phyloP scores from a whole-genome alignment of 2,329 filamentous ascomycete species.

The Fusarium duplospermum region DNA sequence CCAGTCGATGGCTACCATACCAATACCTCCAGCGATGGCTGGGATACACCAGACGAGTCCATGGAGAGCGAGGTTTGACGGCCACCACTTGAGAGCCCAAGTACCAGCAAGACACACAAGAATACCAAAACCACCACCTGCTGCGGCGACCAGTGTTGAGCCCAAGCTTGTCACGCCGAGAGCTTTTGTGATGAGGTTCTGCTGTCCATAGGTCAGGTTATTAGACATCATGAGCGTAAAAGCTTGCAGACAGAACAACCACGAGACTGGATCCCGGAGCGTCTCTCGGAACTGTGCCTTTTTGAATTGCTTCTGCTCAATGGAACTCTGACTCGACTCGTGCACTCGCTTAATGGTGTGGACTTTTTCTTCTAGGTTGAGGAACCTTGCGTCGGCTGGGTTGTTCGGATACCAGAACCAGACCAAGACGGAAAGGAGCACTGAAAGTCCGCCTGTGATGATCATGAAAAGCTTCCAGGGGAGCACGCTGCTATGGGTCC shows the following conservation, averaged over 20 bases:
- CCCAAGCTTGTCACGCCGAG: slow-evolving; percentile 52
- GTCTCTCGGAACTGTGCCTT: slow-evolving; percentile 45
- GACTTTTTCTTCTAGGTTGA: slow-evolving; percentile 53
- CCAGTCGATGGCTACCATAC: slow-evolving; percentile 45
- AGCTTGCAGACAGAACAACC: slow-evolving; percentile 46
- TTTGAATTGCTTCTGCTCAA: slow-evolving; percentile 53
- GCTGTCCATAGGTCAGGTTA: slow-evolving; percentile 54
- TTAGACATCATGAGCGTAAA: slow-evolving; percentile 52
- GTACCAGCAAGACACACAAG: slow-evolving; percentile 48
- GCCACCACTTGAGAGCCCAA: slow-evolving; percentile 45
- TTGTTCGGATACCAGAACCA: slow-evolving; percentile 52
- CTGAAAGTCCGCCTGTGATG: slow-evolving; percentile 49
- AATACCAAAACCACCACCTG: slow-evolving; percentile 51
- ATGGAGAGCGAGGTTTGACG: slow-evolving; percentile 47
- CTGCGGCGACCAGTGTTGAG: slow-evolving; percentile 53
- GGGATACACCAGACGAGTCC: slow-evolving; percentile 44
- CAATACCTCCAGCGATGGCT: slow-evolving; percentile 42
- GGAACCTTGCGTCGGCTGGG: slow-evolving; percentile 50
- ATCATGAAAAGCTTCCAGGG: slow-evolving; percentile 56
- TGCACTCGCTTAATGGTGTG: slow-evolving; percentile 50
- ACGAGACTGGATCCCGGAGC: slow-evolving; percentile 46
- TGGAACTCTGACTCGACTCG: slow-evolving; percentile 46
- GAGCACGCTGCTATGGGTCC: slow-evolving; percentile 45
- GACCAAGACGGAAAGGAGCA: slow-evolving; percentile 47
- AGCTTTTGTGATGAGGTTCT: slow-evolving; percentile 50